phyloP scores from a whole-genome alignment of 257 asterid species.

The Craterostigma plantagineum region DNA sequence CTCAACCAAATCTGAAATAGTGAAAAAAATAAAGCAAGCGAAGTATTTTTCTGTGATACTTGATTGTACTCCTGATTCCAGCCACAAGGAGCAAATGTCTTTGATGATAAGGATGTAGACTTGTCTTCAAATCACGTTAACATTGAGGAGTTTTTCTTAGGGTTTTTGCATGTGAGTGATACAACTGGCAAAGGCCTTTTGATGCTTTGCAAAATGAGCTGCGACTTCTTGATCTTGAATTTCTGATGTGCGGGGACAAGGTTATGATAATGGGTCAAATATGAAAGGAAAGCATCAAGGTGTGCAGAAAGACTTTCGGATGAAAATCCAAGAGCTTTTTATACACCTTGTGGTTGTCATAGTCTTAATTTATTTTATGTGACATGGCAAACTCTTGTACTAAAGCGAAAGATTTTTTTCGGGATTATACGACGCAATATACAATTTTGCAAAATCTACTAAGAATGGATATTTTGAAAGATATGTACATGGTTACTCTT shows the following conservation, averaged over 20 bases:
- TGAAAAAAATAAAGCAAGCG: too few species aligned
- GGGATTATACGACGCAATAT: not conserved
- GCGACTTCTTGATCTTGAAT: not conserved
- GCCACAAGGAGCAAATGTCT: too few species aligned
- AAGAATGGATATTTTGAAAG: too few species aligned
- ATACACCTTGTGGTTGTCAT: not conserved
- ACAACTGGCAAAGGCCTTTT: conserved; percentile 1
- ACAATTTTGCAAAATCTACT: too few species aligned
- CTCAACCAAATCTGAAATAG: too few species aligned
- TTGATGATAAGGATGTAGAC: too few species aligned
- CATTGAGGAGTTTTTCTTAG: not conserved
- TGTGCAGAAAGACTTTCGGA: not conserved
- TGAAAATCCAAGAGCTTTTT: not conserved
- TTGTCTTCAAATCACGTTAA: too few species aligned
- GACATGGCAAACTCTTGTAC: not conserved
- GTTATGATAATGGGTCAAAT: not conserved
- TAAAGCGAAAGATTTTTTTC: not conserved
- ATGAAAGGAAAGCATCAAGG: not conserved
- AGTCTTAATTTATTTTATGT: not conserved
- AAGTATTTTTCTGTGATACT: too few species aligned
- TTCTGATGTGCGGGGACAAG: too few species aligned
- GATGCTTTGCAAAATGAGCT: not conserved
- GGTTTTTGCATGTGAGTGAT: not conserved
- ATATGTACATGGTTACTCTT: too few species aligned
- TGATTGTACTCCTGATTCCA: too few species aligned